Percentiles rank a stretch among this genome's conserved stretches.
phyloP scores from a whole-genome alignment of 441 rosid species.

The Omphalea diandra region DNA sequence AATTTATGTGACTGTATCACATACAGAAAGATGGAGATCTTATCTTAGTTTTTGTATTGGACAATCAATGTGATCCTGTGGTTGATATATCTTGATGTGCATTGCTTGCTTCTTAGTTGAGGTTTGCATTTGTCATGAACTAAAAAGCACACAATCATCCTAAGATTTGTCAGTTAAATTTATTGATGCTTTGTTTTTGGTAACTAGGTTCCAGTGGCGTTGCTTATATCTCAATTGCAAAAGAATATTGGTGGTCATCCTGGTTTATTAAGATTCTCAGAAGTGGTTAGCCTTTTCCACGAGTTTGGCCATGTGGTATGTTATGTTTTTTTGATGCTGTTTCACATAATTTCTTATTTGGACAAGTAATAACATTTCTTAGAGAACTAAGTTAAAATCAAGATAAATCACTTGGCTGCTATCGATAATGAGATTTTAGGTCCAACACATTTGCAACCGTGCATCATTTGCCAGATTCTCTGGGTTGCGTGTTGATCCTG shows the following conservation, averaged over 20 bases:
- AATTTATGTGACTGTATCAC: background rate
- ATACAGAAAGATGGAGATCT: background rate
- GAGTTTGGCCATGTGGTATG: constrained; percentile 98
- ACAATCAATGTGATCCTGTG: background rate
- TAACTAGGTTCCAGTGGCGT: constrained; percentile 67
- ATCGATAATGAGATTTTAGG: constrained; percentile 44
- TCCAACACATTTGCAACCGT: constrained; percentile 88
- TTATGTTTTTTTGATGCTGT: too few relatives aligned
- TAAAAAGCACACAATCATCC: constrained; percentile 1
- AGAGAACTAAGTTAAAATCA: background rate
- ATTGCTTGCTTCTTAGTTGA: constrained; percentile 15
- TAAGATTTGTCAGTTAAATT: constrained; percentile 12
- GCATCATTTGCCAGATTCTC: constrained; percentile 89
- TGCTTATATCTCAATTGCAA: constrained; percentile 71
- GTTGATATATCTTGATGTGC: constrained; percentile 1
- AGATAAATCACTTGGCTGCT: constrained; percentile 13
- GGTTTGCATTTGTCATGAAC: constrained; percentile 14
- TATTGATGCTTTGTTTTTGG: constrained; percentile 24
- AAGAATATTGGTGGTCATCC: constrained; percentile 47
- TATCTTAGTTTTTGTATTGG: background rate
- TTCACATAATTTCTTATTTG: background rate
- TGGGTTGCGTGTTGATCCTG: constrained; percentile 83
- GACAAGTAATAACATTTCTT: constrained; percentile 9
- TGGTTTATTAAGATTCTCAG: constrained; percentile 73
- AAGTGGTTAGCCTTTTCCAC: constrained; percentile 88